A percentile compares a stretch with the other conserved stretches of the same genome.
phyloP scores from a whole-genome alignment of 2,329 filamentous ascomycete genomes.

The Arthroderma sp. region DNA sequence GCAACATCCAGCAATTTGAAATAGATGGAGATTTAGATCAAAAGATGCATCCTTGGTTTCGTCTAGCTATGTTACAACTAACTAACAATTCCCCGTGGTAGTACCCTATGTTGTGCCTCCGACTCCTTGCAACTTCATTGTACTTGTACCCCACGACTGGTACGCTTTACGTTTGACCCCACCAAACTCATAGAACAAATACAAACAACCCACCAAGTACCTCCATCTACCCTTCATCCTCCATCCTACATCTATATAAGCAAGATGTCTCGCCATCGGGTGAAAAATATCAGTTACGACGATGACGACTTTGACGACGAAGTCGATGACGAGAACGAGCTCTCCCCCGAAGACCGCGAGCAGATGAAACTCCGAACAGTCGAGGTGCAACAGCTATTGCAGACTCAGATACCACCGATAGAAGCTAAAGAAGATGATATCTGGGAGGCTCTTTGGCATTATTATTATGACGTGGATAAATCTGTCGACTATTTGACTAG shows the following conservation, averaged over 20 bases:
- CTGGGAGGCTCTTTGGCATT: conserved; percentile 85
- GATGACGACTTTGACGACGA: conserved; percentile 33
- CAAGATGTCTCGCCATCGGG: conserved; percentile 35
- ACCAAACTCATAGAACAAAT: background rate
- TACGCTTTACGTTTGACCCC: background rate
- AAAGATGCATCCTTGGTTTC: too few species aligned
- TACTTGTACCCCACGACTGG: background rate
- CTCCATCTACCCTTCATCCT: background rate
- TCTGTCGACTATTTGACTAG: conserved; percentile 67
- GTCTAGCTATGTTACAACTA: too few species aligned
- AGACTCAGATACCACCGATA: conserved; percentile 45
- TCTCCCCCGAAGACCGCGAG: conserved; percentile 37
- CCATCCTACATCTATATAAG: background rate
- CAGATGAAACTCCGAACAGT: conserved; percentile 54
- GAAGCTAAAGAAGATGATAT: conserved; percentile 59
- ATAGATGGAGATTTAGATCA: too few species aligned
- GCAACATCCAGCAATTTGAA: too few species aligned
- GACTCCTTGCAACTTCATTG: background rate
- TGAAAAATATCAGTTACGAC: conserved; percentile 35
- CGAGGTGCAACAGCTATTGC: conserved; percentile 56
- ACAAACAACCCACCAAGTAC: background rate
- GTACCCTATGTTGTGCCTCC: background rate
- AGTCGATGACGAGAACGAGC: conserved; percentile 23
- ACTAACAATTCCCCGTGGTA: too few species aligned
- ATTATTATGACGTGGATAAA: conserved; percentile 87